Percentiles rank a stretch among this genome's conserved stretches.
Evolutionary conservation across 2,329 filamentous ascomycete genomes (phyloP).

Genomic region (Talaromyces sp.): DNA sequence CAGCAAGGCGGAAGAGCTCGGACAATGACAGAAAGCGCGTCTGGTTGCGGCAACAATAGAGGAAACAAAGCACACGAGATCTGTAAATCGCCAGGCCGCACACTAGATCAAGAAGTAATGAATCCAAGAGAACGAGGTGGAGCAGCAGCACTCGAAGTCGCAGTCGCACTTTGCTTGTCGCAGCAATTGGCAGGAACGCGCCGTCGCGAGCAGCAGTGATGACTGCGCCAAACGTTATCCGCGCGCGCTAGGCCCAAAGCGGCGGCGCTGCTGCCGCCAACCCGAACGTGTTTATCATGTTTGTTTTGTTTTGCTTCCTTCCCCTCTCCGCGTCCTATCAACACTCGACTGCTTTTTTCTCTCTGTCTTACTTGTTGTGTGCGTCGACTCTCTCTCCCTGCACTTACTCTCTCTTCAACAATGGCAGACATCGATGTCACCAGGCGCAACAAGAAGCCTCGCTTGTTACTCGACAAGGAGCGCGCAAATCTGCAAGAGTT

Average conservation of each 20-base stretch:
- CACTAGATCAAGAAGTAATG: not conserved
- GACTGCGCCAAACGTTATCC: not conserved
- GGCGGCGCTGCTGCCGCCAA: not conserved
- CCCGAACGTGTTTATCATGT: not conserved
- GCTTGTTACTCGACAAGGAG: conserved; percentile 74
- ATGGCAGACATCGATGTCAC: conserved; percentile 64
- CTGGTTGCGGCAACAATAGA: not conserved
- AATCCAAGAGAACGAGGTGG: not conserved
- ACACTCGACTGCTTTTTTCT: not conserved
- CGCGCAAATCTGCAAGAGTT: conserved; percentile 82
- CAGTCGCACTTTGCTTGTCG: not conserved
- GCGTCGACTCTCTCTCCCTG: not conserved
- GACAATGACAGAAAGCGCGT: not conserved
- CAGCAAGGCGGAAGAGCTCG: conserved; percentile 1
- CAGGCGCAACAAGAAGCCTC: conserved; percentile 80
- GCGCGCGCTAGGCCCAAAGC: not conserved
- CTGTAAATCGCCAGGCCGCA: not conserved
- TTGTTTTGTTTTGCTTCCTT: not conserved
- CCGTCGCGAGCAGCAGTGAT: not conserved
- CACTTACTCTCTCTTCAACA: not conserved
- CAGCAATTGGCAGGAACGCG: not conserved
- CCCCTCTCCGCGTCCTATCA: not conserved
- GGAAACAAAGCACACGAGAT: not conserved
- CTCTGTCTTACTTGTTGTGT: not conserved
- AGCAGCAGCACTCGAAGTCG: not conserved